Conservation (phyloP, 2,329 filamentous ascomycete species). For the Tolypocladium ophioglossoides region DNA sequence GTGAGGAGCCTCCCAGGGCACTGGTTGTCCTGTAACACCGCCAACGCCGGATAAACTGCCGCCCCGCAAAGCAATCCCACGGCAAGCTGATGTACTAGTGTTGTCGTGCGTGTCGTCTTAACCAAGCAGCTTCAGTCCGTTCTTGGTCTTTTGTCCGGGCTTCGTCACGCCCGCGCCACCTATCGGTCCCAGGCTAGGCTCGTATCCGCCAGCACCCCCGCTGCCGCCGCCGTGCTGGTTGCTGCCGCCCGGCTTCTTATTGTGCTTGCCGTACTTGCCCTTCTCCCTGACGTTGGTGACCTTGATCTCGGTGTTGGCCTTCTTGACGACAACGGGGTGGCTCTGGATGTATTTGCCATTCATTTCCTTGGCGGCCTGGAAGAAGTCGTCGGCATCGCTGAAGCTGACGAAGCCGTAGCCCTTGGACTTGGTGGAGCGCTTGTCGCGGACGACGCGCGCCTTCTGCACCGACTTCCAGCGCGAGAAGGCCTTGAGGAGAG, state of each 20-base stretch:
- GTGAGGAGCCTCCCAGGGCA: not conserved
- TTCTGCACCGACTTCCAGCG: conserved; percentile 84
- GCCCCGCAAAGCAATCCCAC: not conserved
- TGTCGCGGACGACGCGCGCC: conserved; percentile 87
- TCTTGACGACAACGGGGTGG: conserved; percentile 79
- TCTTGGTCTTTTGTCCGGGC: conserved; percentile 57
- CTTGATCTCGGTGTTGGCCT: conserved; percentile 87
- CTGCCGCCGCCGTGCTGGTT: conserved; percentile 7
- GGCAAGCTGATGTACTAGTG: not conserved
- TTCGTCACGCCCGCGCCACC: conserved; percentile 45
- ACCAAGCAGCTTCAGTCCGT: conserved; percentile 49
- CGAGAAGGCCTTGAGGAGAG: conserved; percentile 84
- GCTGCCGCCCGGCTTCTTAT: conserved; percentile 17
- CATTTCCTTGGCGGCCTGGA: conserved; percentile 95
- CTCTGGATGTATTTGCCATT: conserved; percentile 98
- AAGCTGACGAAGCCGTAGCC: conserved; percentile 97
- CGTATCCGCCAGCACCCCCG: conserved; percentile 27
- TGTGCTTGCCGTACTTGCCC: conserved; percentile 24
- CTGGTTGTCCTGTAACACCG: not conserved
- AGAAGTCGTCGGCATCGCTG: conserved; percentile 89
- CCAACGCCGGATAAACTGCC: not conserved
- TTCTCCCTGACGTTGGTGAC: conserved; percentile 58
- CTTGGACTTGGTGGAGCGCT: conserved; percentile 90
- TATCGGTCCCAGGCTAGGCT: conserved; percentile 39
- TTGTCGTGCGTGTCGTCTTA: conserved; percentile 15